Base-by-base conservation (phyloP, 163 green algal species). In the Prototheca wickerhamii region DNA sequence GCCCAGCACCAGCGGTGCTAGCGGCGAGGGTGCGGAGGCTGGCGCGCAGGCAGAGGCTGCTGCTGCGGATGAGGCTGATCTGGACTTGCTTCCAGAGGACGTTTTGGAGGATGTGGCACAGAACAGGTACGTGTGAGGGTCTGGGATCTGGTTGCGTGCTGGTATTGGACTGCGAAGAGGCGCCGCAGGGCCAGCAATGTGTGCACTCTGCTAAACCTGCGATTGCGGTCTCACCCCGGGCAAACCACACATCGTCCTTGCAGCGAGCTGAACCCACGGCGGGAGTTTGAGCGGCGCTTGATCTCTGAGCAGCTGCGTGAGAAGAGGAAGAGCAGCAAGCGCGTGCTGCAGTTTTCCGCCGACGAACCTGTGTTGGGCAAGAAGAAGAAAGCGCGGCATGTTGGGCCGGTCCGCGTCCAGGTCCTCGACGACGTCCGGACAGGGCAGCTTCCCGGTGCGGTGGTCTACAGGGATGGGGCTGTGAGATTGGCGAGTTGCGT, bases 1-100 rank as follows among this genome's bases (percentile, higher is more conserved):
- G n/a, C n/a, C n/a, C n/a, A n/a, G n/a, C n/a, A 15, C 49, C 21
- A 50, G 49, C 21, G 59, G 21, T 26, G 59, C 31, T 32, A 17
- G 4, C 20, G 31, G 10, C 10, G 7, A 21, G 6, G 7, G 17
- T 5, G 28, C 29, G 6, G 21, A 20, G 26, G 29, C 23, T 46
- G 59, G 15, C 6, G 31, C 26, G 29, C 29, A 49, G 10, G 33
- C 44, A 25, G 29, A 5, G 4, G 15, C 29, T 4, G 30, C 60
- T 17, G 30, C 44, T 26, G 60, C n/a, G 33, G 60, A 8, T 7
- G 53, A 33, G 37, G 34, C 29, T 35, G 60, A 53, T 20, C 18
- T 37, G 7, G 60, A 67, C 40, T 8, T 67, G 26, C 60, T 67
- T 18, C 60, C 60, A 40, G 37, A 67, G 0, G 60, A 67, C 25